Base-by-base conservation (phyloP, 2,329 filamentous ascomycete genomes). In the Ophiostoma australiae region DNA sequence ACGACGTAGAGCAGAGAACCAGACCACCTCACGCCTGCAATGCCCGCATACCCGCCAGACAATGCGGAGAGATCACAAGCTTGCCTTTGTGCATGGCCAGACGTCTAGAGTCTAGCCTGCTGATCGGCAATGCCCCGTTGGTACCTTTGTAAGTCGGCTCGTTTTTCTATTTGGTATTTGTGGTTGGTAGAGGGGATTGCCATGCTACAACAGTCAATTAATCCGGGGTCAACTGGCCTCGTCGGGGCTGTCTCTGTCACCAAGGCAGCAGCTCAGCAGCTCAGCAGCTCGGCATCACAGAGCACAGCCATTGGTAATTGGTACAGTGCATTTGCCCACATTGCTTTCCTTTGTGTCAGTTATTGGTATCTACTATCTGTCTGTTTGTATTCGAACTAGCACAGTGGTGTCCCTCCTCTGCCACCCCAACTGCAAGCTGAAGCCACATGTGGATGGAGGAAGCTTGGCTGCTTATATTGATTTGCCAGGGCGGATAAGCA, bases 51-150 rank as follows among this genome's bases (percentile, higher is more conserved):
- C n/a, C n/a, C n/a, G n/a, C 27, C 27, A 31, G 27, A 31, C 41
- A 17, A 48, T 48, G 44, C 44, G 44, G 44, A 48, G 44, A 48
- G 17, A 58, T 58, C 52, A 58, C 52, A 58, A 58, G 52, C 52
- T 58, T 27, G 52, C 13, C n/a, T 58, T 27, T 58, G 7, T 58
- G n/a, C n/a, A 58, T 58, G 8, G 27, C 20, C 44, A 48, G 11
- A 58, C n/a, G 52, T 58, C 17, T 31, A 31, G 27, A 31, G 48
- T n/a, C 52, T 58, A 58, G 52, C 52, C 52, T 58, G n/a, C 52
- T 58, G 52, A 58, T 58, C 52, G 52, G 44, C 44, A 48, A 58
- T 27, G 52, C 52, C 52, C 52, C 52, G 23, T 58, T 58, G 52
- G 52, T 58, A 58, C 52, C 52, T 58, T 27, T 58, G 52, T 58